Evolutionary conservation across 805 yeast species (phyloP).

Genomic region (Hanseniaspora hatyaiensis): DNA sequence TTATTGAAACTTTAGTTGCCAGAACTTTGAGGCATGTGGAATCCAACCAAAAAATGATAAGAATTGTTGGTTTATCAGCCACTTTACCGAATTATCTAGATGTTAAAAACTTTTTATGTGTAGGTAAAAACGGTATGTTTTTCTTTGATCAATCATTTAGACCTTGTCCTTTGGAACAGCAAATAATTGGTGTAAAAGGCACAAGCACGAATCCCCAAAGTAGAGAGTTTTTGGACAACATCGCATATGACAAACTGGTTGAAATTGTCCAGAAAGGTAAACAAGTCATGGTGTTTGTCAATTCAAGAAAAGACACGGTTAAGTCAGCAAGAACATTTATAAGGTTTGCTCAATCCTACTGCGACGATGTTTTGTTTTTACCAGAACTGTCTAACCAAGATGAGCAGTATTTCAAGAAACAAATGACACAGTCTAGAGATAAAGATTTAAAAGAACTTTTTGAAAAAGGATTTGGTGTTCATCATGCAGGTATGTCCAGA

Average conservation of each 20-base stretch:
- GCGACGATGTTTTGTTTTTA: constrained; percentile 39
- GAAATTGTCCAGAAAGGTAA: constrained; percentile 57
- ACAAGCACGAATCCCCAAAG: constrained; percentile 64
- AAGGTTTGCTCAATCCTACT: constrained; percentile 47
- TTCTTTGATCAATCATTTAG: constrained; percentile 87
- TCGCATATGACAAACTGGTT: constrained; percentile 63
- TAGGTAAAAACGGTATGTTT: constrained; percentile 86
- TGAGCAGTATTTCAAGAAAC: constrained; percentile 42
- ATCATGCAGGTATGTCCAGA: constrained; percentile 94
- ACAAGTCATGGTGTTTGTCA: constrained; percentile 95
- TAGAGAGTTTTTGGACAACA: constrained; percentile 60
- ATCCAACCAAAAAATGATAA: constrained; percentile 80
- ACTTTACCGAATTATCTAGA: constrained; percentile 84
- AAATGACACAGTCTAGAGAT: constrained; percentile 58
- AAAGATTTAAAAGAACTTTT: constrained; percentile 74
- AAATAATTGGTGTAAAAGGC: constrained; percentile 74
- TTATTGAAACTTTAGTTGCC: constrained; percentile 87
- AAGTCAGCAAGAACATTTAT: constrained; percentile 69
- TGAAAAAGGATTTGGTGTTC: constrained; percentile 75
- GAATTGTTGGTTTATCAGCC: constrained; percentile 90
- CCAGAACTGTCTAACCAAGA: constrained; percentile 20
- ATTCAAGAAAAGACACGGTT: constrained; percentile 84
- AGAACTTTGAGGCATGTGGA: constrained; percentile 92
- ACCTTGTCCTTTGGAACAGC: constrained; percentile 87
- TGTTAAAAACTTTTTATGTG: constrained; percentile 90